phyloP scores from a whole-genome alignment of 768 basidiomycete genomes.

The Neoboletus brunneissimus region DNA sequence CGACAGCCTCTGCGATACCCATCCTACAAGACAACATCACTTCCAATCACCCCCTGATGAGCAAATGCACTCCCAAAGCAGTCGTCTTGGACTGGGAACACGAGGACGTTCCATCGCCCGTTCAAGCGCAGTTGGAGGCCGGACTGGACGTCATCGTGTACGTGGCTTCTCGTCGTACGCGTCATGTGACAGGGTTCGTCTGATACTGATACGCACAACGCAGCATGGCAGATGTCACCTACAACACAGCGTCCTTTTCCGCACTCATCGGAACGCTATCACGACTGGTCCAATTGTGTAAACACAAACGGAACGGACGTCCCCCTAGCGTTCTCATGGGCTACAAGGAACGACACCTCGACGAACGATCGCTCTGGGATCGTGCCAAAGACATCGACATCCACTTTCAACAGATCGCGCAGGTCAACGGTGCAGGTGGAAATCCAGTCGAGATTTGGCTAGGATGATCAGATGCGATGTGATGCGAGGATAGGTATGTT shows the following conservation, averaged over 20 bases:
- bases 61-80: slow-evolving; percentile 29
- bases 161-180: slow-evolving; percentile 24
- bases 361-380: slow-evolving; percentile 74
- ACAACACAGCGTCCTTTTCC: slow-evolving; percentile 85
- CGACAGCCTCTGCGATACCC: slow-evolving; percentile 73
- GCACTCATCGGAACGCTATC: slow-evolving; percentile 68
- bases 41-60: slow-evolving; percentile 39
- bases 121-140: slow-evolving; percentile 36
- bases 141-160: slow-evolving; percentile 70
- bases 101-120: slow-evolving; percentile 45
- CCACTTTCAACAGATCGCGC: slow-evolving; percentile 52
- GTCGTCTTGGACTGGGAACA: slow-evolving; percentile 76
- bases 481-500: slow-evolving; percentile 4
- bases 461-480: slow-evolving; percentile 27
- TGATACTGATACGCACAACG: background rate
- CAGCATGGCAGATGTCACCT: slow-evolving; percentile 92
- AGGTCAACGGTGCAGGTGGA: slow-evolving; percentile 57
- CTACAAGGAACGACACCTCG: slow-evolving; percentile 82
- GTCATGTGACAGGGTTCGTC: background rate
- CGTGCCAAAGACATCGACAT: slow-evolving; percentile 53
- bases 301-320: slow-evolving; percentile 14
- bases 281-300: slow-evolving; percentile 38
- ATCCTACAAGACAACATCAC: slow-evolving; percentile 71
- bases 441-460: slow-evolving; percentile 73
- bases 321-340: slow-evolving; percentile 63